These are phyloP conservation scores for Talaromyces stipitatus DNA, from an alignment of 495 filamentous ascomycete genomes.

Conservation along the genomic window DNA sequence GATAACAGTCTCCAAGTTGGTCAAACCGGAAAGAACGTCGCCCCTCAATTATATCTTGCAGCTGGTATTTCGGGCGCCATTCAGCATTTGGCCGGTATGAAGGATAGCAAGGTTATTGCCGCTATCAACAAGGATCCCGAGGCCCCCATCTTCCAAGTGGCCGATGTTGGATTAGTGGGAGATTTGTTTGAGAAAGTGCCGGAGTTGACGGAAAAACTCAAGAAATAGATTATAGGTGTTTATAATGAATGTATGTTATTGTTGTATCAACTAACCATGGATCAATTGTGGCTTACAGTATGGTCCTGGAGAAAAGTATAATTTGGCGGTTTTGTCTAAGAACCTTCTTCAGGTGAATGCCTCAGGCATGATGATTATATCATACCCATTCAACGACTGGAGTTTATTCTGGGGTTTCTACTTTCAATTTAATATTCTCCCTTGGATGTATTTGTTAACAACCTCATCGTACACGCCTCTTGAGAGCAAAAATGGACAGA, in stretches of 20 bases:
- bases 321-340: too few relatives aligned
- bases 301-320: too few relatives aligned
- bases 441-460: not conserved
- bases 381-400: not conserved
- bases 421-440: not conserved
- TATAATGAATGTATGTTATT: conserved; percentile 3
- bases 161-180: conserved; percentile 89
- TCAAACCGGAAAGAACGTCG: conserved; percentile 97
- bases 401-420: not conserved
- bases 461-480: not conserved
- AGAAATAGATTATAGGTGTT: conserved; percentile 38
- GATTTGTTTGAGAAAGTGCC: conserved; percentile 94
- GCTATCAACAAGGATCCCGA: conserved; percentile 97
- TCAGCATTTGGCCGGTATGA: conserved; percentile 98
- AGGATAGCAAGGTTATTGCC: conserved; percentile 99
- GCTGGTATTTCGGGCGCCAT: conserved; percentile 96
- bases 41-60: conserved; percentile 89
- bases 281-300: not conserved
- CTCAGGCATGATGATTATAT: not conserved
- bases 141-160: conserved; percentile 96
- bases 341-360: not conserved
- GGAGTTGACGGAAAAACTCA: conserved; percentile 92
- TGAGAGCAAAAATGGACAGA: not conserved
- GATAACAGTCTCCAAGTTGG: conserved; percentile 98
- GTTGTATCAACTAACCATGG: not conserved